A percentile compares a stretch with the other conserved stretches of the same genome.
Evolutionary conservation across 345 rosid genomes (phyloP).

Genomic region (Murraya koenigii): DNA sequence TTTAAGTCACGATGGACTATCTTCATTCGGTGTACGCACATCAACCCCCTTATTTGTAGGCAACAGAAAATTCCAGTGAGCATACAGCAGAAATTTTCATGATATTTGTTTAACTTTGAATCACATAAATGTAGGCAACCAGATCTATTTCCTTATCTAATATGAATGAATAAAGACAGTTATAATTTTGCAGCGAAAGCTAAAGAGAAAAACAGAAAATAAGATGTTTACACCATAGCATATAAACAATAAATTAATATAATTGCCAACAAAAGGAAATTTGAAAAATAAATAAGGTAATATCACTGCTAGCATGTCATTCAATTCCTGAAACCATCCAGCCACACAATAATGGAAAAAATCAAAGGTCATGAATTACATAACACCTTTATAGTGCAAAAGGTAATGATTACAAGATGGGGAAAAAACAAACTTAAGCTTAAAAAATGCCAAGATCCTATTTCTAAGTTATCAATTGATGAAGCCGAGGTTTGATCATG

Average conservation of each 20-base stretch:
- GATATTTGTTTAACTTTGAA: background rate
- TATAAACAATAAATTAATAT: too few species aligned
- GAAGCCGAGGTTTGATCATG: background rate
- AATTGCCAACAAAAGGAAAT: too few species aligned
- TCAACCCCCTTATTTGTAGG: slow-evolving; percentile 68
- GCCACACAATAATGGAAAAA: background rate
- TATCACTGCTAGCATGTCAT: background rate
- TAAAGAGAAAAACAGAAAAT: background rate
- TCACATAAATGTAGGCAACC: background rate
- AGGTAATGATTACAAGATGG: background rate
- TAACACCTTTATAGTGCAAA: background rate
- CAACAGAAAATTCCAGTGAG: slow-evolving; percentile 13
- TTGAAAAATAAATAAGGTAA: background rate
- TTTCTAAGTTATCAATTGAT: background rate
- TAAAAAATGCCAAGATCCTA: background rate
- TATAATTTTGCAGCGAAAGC: background rate
- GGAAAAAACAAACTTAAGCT: background rate
- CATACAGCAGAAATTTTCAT: background rate
- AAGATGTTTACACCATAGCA: background rate
- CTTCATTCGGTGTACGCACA: slow-evolving; percentile 98
- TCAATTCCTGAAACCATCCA: background rate
- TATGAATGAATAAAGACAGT: background rate
- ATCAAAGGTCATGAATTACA: background rate
- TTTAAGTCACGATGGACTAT: slow-evolving; percentile 89
- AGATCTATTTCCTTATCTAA: background rate